A percentile compares a stretch with the other conserved stretches of the same genome.
Conservation (phyloP, 208 protist genomes). For the Acanthamoeba sp. region DNA sequence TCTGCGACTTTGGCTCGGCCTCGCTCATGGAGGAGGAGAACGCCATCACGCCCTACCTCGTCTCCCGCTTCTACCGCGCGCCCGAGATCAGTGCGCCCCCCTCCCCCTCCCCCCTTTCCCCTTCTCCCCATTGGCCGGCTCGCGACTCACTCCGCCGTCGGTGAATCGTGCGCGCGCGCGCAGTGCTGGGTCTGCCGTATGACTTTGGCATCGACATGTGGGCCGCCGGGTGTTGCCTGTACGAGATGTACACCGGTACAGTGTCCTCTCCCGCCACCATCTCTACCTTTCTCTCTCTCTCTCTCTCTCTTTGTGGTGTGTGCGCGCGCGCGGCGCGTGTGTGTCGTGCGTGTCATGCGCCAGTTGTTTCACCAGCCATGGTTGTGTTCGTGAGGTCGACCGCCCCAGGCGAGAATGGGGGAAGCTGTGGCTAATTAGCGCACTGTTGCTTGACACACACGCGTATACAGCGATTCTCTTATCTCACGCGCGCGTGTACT, state of each 20-base stretch:
- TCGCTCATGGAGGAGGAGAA: slow-evolving; percentile 78
- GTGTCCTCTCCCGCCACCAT: too few relatives aligned
- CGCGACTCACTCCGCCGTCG: background rate
- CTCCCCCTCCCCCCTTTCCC: background rate
- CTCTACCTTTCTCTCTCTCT: too few relatives aligned
- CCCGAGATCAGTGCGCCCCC: slow-evolving; percentile 90
- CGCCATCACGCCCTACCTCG: slow-evolving; percentile 90
- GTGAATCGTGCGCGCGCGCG: background rate
- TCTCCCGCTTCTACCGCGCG: slow-evolving; percentile 91
- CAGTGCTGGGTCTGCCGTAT: slow-evolving; percentile 89
- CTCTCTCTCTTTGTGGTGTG: slow-evolving; percentile 1
- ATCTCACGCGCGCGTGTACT: too few relatives aligned
- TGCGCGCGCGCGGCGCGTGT: too few relatives aligned
- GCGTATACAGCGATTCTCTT: too few relatives aligned
- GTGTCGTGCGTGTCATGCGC: too few relatives aligned
- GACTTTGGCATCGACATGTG: slow-evolving; percentile 90
- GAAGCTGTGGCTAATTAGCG: too few relatives aligned
- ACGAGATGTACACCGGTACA: slow-evolving; percentile 90
- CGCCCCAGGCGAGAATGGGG: too few relatives aligned
- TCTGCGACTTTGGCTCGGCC: slow-evolving; percentile 89
- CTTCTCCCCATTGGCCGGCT: background rate
- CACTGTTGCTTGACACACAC: too few relatives aligned
- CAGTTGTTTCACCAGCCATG: too few relatives aligned
- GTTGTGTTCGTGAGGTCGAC: too few relatives aligned
- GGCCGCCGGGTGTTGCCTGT: slow-evolving; percentile 90